Base-by-base conservation (phyloP, 176 grass and related monocot genomes). In the Cocos nucifera region DNA sequence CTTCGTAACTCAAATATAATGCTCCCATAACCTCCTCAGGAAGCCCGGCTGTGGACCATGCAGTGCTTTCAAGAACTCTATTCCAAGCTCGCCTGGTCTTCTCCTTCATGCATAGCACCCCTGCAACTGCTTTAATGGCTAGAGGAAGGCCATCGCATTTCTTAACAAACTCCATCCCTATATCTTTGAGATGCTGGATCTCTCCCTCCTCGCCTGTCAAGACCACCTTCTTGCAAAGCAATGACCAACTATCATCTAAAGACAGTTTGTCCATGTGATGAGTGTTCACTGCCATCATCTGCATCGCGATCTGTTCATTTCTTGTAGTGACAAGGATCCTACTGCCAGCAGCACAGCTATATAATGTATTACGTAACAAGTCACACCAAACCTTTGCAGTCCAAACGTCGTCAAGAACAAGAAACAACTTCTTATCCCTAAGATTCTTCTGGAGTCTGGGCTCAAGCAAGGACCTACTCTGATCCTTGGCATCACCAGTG, bases 351-450 rank as follows among this genome's bases (percentile, higher is more conserved):
- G 54, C 35, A 58, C 35, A 23, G 6, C 69, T 61, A 51, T 66
- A 55, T 21, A 73, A 54, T 15, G 62, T 48, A 14, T 57, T 58
- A 14, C 64, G 4, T 15, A 80, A 32, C 6, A 80, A 23, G 23
- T 53, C 56, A 6, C 57, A 6, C 60, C 77, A 74, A 17, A 56
- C 25, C 15, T 58, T 25, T 54, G 24, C 62, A 20, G 49, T 66
- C 77, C 77, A 80, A 27, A 79, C 60, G 39, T 79, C 76, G 50
- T 72, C 67, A 52, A 72, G 54, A 17, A 78, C 54, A 19, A 72
- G 20, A n/a, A 80, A 35, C n/a, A 80, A 56, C 26, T 68, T 80
- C 54, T 62, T 74, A 24, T 50, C 49, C 4, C 25, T 3, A 24
- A 69, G 54, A 19, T 24, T 18, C 10, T 29, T 66, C 63, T 68